A percentile compares a stretch with the other conserved stretches of the same genome.
Evolutionary conservation across 2,329 filamentous ascomycete species (phyloP).

Genomic region (Aspergillus sp.): DNA sequence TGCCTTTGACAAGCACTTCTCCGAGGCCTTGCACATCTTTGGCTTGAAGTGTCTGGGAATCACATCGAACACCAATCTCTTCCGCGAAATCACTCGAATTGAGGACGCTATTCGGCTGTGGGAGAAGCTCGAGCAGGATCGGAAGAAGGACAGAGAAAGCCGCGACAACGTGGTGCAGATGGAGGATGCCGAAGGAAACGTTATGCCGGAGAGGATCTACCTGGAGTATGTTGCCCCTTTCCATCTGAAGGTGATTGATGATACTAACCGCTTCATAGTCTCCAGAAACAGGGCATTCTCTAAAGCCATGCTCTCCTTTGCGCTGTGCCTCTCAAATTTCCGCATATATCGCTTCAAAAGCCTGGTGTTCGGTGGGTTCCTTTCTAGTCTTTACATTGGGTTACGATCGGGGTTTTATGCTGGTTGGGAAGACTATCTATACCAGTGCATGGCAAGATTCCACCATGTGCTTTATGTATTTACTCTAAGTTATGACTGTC

Average conservation of each 20-base stretch:
- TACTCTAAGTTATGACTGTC: constrained; percentile 9
- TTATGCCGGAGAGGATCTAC: constrained; percentile 99
- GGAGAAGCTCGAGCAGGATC: constrained; percentile 88
- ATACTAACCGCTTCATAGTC: constrained; percentile 36
- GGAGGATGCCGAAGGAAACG: constrained; percentile 96
- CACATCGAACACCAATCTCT: constrained; percentile 77
- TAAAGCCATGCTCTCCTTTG: constrained; percentile 38
- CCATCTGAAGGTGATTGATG: not conserved
- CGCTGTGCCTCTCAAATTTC: constrained; percentile 1
- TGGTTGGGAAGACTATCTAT: constrained; percentile 13
- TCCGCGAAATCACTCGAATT: constrained; percentile 90
- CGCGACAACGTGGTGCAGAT: constrained; percentile 92
- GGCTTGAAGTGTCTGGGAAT: constrained; percentile 93
- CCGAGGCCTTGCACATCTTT: constrained; percentile 88
- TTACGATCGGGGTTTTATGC: constrained; percentile 15
- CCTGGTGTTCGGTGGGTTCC: constrained; percentile 30
- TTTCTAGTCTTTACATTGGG: constrained; percentile 12
- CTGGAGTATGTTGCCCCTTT: constrained; percentile 58
- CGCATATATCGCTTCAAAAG: constrained; percentile 22
- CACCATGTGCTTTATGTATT: constrained; percentile 17
- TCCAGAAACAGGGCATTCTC: constrained; percentile 86
- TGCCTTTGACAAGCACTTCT: constrained; percentile 98
- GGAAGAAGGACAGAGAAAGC: constrained; percentile 71
- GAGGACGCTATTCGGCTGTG: constrained; percentile 84
- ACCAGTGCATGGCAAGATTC: constrained; percentile 6